These are phyloP conservation scores for Suillus hirtellus DNA, from an alignment of 768 basidiomycete species.

Conservation along the genomic window DNA sequence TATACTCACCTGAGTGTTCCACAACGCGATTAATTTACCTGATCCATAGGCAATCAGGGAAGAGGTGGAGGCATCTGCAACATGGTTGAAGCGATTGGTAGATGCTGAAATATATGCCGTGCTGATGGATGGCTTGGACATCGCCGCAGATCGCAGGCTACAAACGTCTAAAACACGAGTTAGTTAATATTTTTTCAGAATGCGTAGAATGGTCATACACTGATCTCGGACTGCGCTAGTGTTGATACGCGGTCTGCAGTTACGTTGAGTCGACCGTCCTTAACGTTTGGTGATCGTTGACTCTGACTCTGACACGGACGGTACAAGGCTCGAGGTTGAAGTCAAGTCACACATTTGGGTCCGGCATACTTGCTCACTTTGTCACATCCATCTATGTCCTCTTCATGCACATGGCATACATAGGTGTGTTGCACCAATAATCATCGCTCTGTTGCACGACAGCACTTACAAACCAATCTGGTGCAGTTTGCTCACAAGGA, in stretches of 20 bases:
- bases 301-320: not conserved
- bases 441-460: not conserved
- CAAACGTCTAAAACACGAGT: not conserved
- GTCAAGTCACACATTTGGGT: not conserved
- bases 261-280: not conserved
- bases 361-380: not conserved
- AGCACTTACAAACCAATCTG: not conserved
- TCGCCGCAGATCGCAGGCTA: not conserved
- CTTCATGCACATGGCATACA: not conserved
- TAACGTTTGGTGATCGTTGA: not conserved
- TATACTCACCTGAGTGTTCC: constrained; percentile 51
- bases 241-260: not conserved
- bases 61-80: constrained; percentile 37
- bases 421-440: not conserved
- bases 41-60: constrained; percentile 58
- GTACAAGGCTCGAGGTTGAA: not conserved
- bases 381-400: not conserved
- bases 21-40: constrained; percentile 55
- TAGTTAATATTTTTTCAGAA: not conserved
- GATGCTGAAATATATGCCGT: constrained; percentile 48
- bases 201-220: not conserved
- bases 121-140: constrained; percentile 9
- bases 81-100: constrained; percentile 45
- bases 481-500: not conserved
- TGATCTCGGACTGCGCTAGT: not conserved